These are phyloP conservation scores for Gamsiella multidivaricata DNA, from an alignment of 192 early-diverging fungal genomes.

Conservation along the genomic window DNA sequence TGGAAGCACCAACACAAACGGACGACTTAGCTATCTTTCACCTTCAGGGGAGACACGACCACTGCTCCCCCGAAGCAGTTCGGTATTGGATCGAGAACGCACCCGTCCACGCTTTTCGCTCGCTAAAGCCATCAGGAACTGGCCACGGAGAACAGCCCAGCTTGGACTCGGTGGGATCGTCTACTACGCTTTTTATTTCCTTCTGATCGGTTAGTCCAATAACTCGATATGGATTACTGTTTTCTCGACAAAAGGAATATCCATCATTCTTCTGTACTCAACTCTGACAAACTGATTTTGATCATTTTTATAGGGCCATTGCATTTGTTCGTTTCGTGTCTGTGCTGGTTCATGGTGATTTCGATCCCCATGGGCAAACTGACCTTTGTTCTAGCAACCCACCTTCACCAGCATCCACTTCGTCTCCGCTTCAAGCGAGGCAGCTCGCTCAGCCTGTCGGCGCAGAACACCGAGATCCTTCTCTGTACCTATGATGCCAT, in stretches of 20 bases:
- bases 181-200: conserved; percentile 60
- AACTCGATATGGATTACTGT: too few species aligned
- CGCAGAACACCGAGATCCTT: conserved; percentile 69
- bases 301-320: conserved; percentile 72
- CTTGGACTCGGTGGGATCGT: conserved; percentile 59
- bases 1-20: conserved; percentile 7
- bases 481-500: conserved; percentile 90
- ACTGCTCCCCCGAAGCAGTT: conserved; percentile 41
- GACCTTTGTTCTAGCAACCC: conserved; percentile 80
- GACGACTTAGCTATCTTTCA: conserved; percentile 34
- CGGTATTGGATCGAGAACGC: conserved; percentile 18
- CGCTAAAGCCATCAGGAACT: conserved; percentile 17
- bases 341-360: conserved; percentile 89
- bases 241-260: not conserved
- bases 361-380: conserved; percentile 97
- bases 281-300: conserved; percentile 14
- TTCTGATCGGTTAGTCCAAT: conserved; percentile 61
- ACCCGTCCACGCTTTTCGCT: conserved; percentile 9
- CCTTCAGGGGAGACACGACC: conserved; percentile 49
- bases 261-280: not conserved
- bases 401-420: conserved; percentile 84
- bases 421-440: conserved; percentile 75
- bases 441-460: conserved; percentile 33
- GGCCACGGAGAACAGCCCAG: conserved; percentile 24
- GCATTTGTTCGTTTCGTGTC: conserved; percentile 76